Evolutionary conservation across 2,329 filamentous ascomycete species (phyloP).

Genomic region (Pseudogymnoascus sp.): DNA sequence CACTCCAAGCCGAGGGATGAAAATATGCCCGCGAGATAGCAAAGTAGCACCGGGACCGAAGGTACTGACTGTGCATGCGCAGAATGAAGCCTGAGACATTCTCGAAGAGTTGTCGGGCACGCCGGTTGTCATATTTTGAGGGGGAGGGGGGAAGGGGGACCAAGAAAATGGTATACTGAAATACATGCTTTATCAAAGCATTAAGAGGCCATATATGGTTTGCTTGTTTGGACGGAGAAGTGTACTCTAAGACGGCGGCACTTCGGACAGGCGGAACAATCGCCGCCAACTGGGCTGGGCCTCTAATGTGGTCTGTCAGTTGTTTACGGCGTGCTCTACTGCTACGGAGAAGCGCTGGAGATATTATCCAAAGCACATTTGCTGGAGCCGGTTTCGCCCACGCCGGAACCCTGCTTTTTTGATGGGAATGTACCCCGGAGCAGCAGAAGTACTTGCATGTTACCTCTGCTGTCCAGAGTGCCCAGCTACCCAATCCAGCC

Average conservation of each 20-base stretch:
- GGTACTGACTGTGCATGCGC: neutral
- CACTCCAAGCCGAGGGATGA: conserved; percentile 4
- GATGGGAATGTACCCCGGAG: neutral
- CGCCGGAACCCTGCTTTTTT: neutral
- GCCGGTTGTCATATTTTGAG: neutral
- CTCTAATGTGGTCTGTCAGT: neutral
- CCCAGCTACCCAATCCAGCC: neutral
- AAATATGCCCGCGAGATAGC: neutral
- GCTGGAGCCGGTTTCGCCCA: conserved; percentile 5
- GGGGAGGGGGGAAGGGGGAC: neutral
- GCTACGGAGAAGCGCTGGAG: neutral
- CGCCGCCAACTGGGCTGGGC: neutral
- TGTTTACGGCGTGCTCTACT: neutral
- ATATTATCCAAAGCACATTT: neutral
- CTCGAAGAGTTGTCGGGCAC: neutral
- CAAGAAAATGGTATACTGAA: neutral
- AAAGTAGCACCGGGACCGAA: neutral
- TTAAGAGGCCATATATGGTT: neutral
- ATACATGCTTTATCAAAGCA: neutral
- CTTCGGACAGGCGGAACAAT: conserved; percentile 3
- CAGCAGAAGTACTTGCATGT: too few relatives aligned
- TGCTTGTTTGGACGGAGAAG: neutral
- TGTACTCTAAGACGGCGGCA: neutral
- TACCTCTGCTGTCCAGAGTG: neutral
- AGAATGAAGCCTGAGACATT: neutral